Evolutionary conservation across 2,329 filamentous ascomycete species (phyloP).

Genomic region (Hypocrella siamensis): DNA sequence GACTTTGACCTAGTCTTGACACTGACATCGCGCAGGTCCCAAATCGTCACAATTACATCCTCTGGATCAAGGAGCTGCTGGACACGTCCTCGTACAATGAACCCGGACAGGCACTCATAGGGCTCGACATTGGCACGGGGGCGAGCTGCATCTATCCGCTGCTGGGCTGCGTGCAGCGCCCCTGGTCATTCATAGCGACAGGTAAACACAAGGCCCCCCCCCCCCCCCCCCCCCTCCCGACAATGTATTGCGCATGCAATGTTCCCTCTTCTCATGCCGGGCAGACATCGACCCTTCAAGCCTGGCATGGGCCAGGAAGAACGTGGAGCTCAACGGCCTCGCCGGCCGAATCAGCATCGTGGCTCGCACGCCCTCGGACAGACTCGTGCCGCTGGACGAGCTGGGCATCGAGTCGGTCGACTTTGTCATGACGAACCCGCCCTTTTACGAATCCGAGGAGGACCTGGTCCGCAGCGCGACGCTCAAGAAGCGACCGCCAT

Average conservation of each 20-base stretch:
- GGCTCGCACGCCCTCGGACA: conserved; percentile 29
- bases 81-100: conserved; percentile 49
- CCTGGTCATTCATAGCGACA: conserved; percentile 62
- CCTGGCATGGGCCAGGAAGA: conserved; percentile 47
- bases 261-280: not conserved
- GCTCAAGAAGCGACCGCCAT: conserved; percentile 51
- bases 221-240: not conserved
- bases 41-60: conserved; percentile 71
- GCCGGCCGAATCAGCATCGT: conserved; percentile 48
- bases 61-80: conserved; percentile 73
- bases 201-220: conserved; percentile 12
- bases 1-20: not conserved
- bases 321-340: conserved; percentile 52
- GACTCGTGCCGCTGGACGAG: conserved; percentile 48
- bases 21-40: conserved; percentile 24
- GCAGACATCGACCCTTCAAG: conserved; percentile 61
- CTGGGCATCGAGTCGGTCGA: conserved; percentile 40
- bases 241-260: not conserved
- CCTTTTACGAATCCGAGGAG: conserved; percentile 66
- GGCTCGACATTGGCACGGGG: conserved; percentile 79
- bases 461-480: conserved; percentile 53
- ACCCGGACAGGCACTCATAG: conserved; percentile 36
- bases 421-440: conserved; percentile 89
- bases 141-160: conserved; percentile 86
- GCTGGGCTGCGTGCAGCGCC: conserved; percentile 53